Evolutionary conservation across 371 early-diverging fungal species (phyloP).

Genomic region (Phascolomyces articulosus): DNA sequence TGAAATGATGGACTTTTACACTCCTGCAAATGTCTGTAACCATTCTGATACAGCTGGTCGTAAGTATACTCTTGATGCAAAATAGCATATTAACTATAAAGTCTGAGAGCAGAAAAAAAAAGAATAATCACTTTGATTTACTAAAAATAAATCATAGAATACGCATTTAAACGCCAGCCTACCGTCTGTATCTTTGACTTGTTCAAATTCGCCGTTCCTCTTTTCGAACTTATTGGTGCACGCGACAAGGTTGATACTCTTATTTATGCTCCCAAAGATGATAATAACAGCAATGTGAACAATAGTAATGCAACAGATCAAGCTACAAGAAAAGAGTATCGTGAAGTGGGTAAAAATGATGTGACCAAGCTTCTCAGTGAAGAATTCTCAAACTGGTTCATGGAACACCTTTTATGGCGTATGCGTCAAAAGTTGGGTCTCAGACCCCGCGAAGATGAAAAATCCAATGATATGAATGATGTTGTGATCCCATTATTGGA

Average conservation of each 20-base stretch:
- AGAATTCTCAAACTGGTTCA: constrained; percentile 57
- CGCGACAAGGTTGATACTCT: constrained; percentile 44
- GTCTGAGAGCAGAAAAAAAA: no score
- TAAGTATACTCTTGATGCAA: no score
- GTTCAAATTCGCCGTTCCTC: constrained; percentile 66
- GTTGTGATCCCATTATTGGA: constrained; percentile 73
- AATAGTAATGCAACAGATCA: constrained; percentile 22
- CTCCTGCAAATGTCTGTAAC: constrained; percentile 79
- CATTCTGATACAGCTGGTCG: constrained; percentile 69
- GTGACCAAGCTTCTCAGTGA: constrained; percentile 50
- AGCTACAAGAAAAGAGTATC: constrained; percentile 23
- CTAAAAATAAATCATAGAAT: constrained; percentile 47
- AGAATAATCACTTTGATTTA: neutral
- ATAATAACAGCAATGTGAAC: constrained; percentile 17
- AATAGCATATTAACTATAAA: no score
- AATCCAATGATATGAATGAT: constrained; percentile 50
- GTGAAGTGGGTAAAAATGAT: constrained; percentile 45
- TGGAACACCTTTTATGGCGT: constrained; percentile 41
- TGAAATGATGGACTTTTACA: constrained; percentile 84
- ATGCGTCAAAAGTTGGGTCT: constrained; percentile 70
- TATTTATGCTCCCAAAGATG: constrained; percentile 33
- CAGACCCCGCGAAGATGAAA: neutral
- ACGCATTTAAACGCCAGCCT: constrained; percentile 85
- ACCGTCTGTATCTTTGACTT: constrained; percentile 85
- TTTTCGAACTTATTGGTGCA: constrained; percentile 71